Evolutionary conservation across 805 yeast genomes (phyloP).

Genomic region (Cyberlindnera maritima): DNA sequence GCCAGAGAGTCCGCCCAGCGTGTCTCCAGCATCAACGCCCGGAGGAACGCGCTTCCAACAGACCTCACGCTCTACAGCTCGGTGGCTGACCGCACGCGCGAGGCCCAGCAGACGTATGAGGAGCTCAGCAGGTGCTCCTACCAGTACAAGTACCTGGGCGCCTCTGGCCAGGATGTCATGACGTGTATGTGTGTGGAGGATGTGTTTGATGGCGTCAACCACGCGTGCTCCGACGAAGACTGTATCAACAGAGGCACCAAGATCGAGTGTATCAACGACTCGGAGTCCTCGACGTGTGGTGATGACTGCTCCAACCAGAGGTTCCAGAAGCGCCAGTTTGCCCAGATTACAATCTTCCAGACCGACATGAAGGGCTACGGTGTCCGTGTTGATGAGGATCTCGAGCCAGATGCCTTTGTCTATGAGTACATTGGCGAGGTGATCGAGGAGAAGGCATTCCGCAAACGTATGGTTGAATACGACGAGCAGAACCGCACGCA

Average conservation of each 20-base stretch:
- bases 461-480: conserved; percentile 70
- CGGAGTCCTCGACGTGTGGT: conserved; percentile 68
- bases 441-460: conserved; percentile 74
- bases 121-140: conserved; percentile 61
- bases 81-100: conserved; percentile 27
- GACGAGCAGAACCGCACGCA: conserved; percentile 69
- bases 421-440: conserved; percentile 96
- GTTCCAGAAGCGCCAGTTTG: conserved; percentile 74
- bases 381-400: conserved; percentile 60
- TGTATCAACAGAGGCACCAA: conserved; percentile 92
- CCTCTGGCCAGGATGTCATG: conserved; percentile 70
- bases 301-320: conserved; percentile 80
- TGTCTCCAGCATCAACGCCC: conserved; percentile 13
- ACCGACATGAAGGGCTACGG: conserved; percentile 92
- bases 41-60: conserved; percentile 22
- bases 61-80: conserved; percentile 21
- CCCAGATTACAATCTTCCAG: conserved; percentile 73
- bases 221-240: conserved; percentile 83
- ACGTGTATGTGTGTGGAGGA: conserved; percentile 81
- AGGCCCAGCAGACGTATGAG: conserved; percentile 61
- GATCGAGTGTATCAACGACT: conserved; percentile 80
- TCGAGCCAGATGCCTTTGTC: conserved; percentile 67
- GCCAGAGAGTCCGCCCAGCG: conserved; percentile 19
- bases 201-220: conserved; percentile 38
- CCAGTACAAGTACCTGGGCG: conserved; percentile 58